A percentile compares a stretch with the other conserved stretches of the same genome.
phyloP scores from a whole-genome alignment of 352 stramenopile species.

The Globisporangium abappressorium region DNA sequence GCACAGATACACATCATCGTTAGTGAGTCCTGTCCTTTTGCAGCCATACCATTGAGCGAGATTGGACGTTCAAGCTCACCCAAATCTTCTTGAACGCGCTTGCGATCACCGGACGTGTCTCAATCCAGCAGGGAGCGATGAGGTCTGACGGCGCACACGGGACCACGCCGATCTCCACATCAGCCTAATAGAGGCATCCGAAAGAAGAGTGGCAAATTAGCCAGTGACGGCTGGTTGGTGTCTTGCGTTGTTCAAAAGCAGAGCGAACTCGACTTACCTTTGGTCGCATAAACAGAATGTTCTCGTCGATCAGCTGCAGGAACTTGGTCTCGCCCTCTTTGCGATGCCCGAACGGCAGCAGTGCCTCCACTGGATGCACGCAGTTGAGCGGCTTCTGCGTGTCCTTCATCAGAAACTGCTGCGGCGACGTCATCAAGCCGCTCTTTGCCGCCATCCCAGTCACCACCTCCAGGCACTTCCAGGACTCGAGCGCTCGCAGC shows the following conservation, averaged over 20 bases:
- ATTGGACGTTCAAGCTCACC: constrained; percentile 22
- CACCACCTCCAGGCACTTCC: constrained; percentile 67
- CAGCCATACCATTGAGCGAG: not conserved
- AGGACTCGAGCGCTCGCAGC: constrained; percentile 57
- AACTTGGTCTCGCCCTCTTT: constrained; percentile 63
- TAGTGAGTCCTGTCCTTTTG: not conserved
- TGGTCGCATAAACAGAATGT: constrained; percentile 54
- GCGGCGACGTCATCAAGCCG: constrained; percentile 33
- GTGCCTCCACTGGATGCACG: constrained; percentile 45
- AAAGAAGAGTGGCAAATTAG: not conserved
- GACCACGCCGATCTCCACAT: constrained; percentile 71
- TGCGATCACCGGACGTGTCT: constrained; percentile 52
- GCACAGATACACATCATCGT: not conserved
- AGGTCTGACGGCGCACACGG: constrained; percentile 48
- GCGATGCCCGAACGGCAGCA: constrained; percentile 61
- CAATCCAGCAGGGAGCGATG: constrained; percentile 64
- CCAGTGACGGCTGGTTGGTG: too few relatives aligned
- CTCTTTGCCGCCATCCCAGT: constrained; percentile 29
- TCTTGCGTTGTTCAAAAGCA: too few relatives aligned
- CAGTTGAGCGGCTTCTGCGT: constrained; percentile 44
- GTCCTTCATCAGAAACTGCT: constrained; percentile 39
- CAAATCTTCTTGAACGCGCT: constrained; percentile 66
- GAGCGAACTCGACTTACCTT: constrained; percentile 34
- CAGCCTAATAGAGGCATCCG: constrained; percentile 24
- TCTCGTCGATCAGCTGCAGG: constrained; percentile 51